Conservation (phyloP, 2,329 filamentous ascomycete genomes). For the Macrophomina pseudophaseolina region DNA sequence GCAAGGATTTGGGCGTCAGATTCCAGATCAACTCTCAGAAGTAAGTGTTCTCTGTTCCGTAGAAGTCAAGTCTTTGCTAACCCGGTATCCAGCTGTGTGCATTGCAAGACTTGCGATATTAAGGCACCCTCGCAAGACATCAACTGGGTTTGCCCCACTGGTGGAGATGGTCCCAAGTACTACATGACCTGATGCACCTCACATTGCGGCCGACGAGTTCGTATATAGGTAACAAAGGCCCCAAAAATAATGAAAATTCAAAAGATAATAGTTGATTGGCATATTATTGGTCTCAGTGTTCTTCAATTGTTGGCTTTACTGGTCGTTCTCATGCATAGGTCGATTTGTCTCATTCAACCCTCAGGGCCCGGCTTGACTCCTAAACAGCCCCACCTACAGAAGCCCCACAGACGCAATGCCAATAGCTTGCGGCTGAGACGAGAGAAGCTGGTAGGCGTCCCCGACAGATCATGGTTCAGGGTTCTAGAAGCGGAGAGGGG, state of each 20-base stretch:
- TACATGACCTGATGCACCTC: slow-evolving; percentile 57
- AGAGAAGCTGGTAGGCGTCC: too few relatives aligned
- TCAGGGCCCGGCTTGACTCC: too few relatives aligned
- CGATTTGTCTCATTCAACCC: neutral
- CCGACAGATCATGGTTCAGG: neutral
- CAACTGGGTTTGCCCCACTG: slow-evolving; percentile 88
- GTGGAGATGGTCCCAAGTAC: slow-evolving; percentile 77
- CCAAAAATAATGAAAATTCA: neutral
- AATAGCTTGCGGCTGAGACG: neutral
- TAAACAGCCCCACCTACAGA: neutral
- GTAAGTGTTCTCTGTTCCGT: slow-evolving; percentile 65
- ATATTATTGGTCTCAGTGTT: neutral
- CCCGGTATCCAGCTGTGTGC: slow-evolving; percentile 74
- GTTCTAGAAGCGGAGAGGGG: neutral
- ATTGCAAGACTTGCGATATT: slow-evolving; percentile 99
- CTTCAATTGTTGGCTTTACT: neutral
- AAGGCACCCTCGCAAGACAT: slow-evolving; percentile 97
- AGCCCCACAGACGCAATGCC: neutral
- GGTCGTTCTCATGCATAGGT: neutral
- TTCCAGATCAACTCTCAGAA: slow-evolving; percentile 99
- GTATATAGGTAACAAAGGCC: neutral
- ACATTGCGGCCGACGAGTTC: neutral
- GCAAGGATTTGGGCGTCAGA: slow-evolving; percentile 83
- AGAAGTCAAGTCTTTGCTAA: slow-evolving; percentile 29
- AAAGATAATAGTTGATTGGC: neutral